phyloP scores from a whole-genome alignment of 2,329 filamentous ascomycete species.

The Samsoniella hepiali region DNA sequence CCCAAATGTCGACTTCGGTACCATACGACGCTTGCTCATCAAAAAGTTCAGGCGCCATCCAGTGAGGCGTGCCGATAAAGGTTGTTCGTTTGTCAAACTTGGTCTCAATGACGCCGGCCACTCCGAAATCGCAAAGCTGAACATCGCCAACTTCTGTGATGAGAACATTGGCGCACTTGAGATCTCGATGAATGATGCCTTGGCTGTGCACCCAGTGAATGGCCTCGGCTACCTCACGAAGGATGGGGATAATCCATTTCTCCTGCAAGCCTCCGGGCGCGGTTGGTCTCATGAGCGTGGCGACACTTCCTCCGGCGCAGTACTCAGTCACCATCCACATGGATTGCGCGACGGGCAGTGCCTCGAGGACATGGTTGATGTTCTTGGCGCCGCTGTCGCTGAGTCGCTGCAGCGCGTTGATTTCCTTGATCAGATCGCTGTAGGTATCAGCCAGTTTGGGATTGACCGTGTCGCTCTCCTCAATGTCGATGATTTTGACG shows the following conservation, averaged over 20 bases:
- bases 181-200: conserved; percentile 68
- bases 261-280: conserved; percentile 63
- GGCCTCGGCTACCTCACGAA: conserved; percentile 64
- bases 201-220: conserved; percentile 65
- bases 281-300: conserved; percentile 67
- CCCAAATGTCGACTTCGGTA: conserved; percentile 78
- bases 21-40: conserved; percentile 63
- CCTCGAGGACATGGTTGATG: conserved; percentile 78
- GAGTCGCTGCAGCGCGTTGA: conserved; percentile 67
- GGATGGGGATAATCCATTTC: conserved; percentile 66
- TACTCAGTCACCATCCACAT: conserved; percentile 90
- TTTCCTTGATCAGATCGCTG: conserved; percentile 66
- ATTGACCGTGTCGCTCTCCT: conserved; percentile 68
- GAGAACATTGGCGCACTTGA: conserved; percentile 76
- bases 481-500: conserved; percentile 81
- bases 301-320: conserved; percentile 79
- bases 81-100: conserved; percentile 75
- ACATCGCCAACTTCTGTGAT: conserved; percentile 73
- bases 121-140: conserved; percentile 82
- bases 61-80: conserved; percentile 78
- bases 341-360: conserved; percentile 70
- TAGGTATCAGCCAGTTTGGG: conserved; percentile 64
- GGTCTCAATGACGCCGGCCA: conserved; percentile 73
- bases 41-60: conserved; percentile 82
- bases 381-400: conserved; percentile 73